Base-by-base conservation (phyloP, 441 rosid genomes). In the Eutrema salsugineum region DNA sequence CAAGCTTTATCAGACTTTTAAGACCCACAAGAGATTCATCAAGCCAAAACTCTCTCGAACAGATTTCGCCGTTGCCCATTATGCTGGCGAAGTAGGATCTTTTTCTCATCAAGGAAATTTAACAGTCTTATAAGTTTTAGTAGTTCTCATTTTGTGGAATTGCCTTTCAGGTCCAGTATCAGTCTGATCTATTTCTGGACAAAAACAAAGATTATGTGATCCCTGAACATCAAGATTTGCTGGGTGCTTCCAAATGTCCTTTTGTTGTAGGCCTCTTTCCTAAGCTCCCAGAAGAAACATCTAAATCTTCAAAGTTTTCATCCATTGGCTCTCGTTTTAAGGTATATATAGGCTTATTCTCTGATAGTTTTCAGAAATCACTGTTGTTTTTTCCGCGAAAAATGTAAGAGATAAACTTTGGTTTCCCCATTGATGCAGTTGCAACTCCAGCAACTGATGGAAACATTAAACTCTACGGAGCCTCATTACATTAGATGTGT, bases 401-500 rank as follows among this genome's bases (percentile, higher is more conserved):
- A 58, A 74, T 14, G 50, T 50, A 27, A 42, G 56, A 19, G 57
- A 11, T 58, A 66, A 68, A 28, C 5, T 53, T 63, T 46, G 68
- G 20, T 4, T 24, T 19, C 27, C 46, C 53, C 70, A 36, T 58
- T 85, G 72, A 72, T 85, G 85, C 91, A 94, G 99, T 76, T 93
- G 39, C 99, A 96, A 88, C 87, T 96, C 22, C 98, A 91, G 72
- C 75, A 61, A 58, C 74, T 96, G 68, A 96, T 96, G 99, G 99
- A 93, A 0, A 96, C 97, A 19, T 75, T 96, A 71, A 96, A 88
- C 79, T 96, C 97, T 69, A 96, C 99, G 0, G 94, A 96, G 77
- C 99, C 99, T 65, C 97, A 96, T 81, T 93, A 96, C 78, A 82
- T 96, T 74, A 86, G 99, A 91, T 96, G 99, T 80, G 97, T 96